Evolutionary conservation across 257 asterid genomes (phyloP), one percentile per base, ranked within the genome.

Genomic region (Euphrasia confusa): DNA sequence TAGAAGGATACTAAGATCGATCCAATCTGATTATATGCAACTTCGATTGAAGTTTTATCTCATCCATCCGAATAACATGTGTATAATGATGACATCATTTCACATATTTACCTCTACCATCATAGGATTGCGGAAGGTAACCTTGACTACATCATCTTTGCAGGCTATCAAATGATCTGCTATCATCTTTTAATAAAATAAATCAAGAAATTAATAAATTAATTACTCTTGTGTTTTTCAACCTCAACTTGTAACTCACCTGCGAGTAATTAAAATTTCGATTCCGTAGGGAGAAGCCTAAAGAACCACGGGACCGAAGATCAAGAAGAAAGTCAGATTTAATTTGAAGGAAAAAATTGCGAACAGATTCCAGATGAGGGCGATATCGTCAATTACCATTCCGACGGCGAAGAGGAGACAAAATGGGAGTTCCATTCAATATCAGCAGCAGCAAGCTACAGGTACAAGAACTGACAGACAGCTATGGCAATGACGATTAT

Each of bases 321-420:
- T 78, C 3, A 88, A 78, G 63, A 85, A 85, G 83, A 84, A 83
- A 76, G 96, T 88, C 66, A 79, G 83, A 61, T 88, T 88, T 73
- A 83, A 84, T 78, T 71, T 84, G 69, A 79, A 88, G 63, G 85
- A 14, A 75, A 70, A 80, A 78, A 85, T 4, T 88, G 85, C 58
- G 95, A 85, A 68, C 91, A 89, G 42, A 49, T 85, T 6, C 61
- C 64, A 17, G 67, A 69, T 2, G 65, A 72, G 0, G 87, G 79
- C 40, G 72, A 72, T 32, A 68, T 60, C 10, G 32, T 50, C 66
- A 4, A 27, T 18, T 66, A 65, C 63, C 67, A 72, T 21, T 72
- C 76, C 0, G 83, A 80, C 28, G 84, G 59, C 0, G 88, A 72
- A 55, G 81, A 75, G 68, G 71, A 70, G 71, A 62, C 76, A 11